These are phyloP conservation scores for Wickerhamomyces bovis DNA, from an alignment of 805 yeast genomes.

Conservation along the genomic window DNA sequence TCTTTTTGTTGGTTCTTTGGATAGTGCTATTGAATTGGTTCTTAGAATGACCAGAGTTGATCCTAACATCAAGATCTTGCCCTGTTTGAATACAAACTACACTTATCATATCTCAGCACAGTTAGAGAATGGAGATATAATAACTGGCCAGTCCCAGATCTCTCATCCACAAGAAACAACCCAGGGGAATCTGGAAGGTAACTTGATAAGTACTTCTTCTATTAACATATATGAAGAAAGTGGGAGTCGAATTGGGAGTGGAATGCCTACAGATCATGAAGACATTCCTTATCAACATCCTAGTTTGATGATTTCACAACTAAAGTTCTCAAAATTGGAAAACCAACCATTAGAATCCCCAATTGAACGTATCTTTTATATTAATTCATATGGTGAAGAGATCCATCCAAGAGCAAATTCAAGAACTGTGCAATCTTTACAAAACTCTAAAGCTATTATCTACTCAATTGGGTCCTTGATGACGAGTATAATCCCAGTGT, in stretches of 20 bases:
- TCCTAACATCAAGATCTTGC: conserved; percentile 52
- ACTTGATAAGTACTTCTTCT: conserved; percentile 12
- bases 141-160: conserved; percentile 90
- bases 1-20: conserved; percentile 76
- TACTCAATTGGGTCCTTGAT: conserved; percentile 84
- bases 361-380: conserved; percentile 65
- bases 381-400: conserved; percentile 85
- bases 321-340: conserved; percentile 60
- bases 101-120: conserved; percentile 81
- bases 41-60: conserved; percentile 57
- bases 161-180: conserved; percentile 63
- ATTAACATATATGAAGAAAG: conserved; percentile 12
- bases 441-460: conserved; percentile 48
- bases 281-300: conserved; percentile 77
- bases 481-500: conserved; percentile 81
- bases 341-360: conserved; percentile 67
- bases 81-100: conserved; percentile 80
- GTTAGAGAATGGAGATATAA: conserved; percentile 59
- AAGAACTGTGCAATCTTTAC: conserved; percentile 47
- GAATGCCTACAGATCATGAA: conserved; percentile 25
- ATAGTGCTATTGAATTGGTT: conserved; percentile 74
- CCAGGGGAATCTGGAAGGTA: conserved; percentile 2
- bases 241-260: neutral
- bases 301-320: conserved; percentile 64
- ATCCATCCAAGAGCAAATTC: conserved; percentile 68